Percentiles rank a stretch among this genome's conserved stretches.
phyloP scores from a whole-genome alignment of 2,329 filamentous ascomycete genomes.

The Uncinocarpus reesii region DNA sequence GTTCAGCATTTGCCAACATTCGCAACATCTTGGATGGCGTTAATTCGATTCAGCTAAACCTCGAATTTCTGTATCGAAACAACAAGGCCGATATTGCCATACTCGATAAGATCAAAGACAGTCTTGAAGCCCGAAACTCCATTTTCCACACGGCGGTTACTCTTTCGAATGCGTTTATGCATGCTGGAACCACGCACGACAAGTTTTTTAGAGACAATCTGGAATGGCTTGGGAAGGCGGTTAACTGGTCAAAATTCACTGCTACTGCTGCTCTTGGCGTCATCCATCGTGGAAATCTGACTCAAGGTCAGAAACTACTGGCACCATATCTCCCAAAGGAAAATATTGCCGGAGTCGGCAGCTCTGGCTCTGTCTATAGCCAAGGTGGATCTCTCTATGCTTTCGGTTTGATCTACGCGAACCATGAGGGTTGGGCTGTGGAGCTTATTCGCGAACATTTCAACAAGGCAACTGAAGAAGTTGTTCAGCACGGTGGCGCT shows the following conservation, averaged over 20 bases:
- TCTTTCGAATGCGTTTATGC: conserved; percentile 98
- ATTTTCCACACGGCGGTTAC: conserved; percentile 98
- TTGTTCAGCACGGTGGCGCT: conserved; percentile 93
- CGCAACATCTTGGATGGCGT: conserved; percentile 66
- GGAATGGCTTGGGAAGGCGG: conserved; percentile 94
- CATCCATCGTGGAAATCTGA: conserved; percentile 90
- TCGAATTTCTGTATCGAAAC: conserved; percentile 93
- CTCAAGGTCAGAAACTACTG: conserved; percentile 82
- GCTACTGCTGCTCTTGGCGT: conserved; percentile 92
- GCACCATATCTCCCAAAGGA: conserved; percentile 86
- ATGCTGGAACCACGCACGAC: conserved; percentile 94
- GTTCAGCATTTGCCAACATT: conserved; percentile 47
- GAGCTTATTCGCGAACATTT: conserved; percentile 40
- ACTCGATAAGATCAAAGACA: conserved; percentile 92
- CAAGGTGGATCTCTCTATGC: conserved; percentile 94
- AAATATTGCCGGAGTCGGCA: conserved; percentile 50
- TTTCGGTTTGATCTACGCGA: conserved; percentile 91
- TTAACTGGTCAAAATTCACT: conserved; percentile 99
- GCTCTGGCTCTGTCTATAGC: conserved; percentile 80
- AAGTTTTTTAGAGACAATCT: conserved; percentile 97
- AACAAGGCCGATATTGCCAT: conserved; percentile 88
- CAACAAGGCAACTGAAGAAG: conserved; percentile 52
- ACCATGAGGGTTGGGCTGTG: conserved; percentile 79
- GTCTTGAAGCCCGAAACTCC: conserved; percentile 87
- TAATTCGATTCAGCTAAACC: conserved; percentile 85